Percentiles rank a stretch among this genome's conserved stretches.
Conservation (phyloP, 164 flowering plant genomes). For the Pachysandra terminalis region DNA sequence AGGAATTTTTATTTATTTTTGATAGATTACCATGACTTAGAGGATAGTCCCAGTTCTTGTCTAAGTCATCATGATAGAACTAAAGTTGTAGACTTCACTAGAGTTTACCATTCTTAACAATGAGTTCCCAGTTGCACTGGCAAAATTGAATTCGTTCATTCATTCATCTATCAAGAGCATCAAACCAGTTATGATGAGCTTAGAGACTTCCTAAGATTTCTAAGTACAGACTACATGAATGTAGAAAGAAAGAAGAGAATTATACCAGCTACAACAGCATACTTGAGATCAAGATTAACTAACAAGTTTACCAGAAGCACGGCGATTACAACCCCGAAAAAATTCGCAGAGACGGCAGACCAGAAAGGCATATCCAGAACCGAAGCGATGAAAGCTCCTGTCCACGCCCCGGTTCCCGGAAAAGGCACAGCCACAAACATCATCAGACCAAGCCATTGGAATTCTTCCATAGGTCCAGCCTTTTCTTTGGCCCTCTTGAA, state of each 20-base stretch:
- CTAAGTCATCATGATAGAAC: neutral
- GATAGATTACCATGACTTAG: no score
- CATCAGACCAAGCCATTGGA: slow-evolving; percentile 98
- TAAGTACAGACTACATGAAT: slow-evolving; percentile 83
- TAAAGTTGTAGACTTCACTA: neutral
- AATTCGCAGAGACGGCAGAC: slow-evolving; percentile 74
- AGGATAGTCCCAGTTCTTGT: neutral
- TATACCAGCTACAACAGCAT: slow-evolving; percentile 67
- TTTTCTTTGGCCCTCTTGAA: slow-evolving; percentile 71
- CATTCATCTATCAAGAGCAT: neutral
- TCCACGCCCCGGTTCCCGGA: slow-evolving; percentile 99
- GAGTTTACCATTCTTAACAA: neutral
- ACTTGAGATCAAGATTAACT: slow-evolving; percentile 93
- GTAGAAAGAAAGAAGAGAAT: slow-evolving; percentile 74
- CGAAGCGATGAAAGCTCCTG: slow-evolving; percentile 90
- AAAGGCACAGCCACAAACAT: slow-evolving; percentile 97
- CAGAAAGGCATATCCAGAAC: slow-evolving; percentile 92
- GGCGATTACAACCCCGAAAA: slow-evolving; percentile 74
- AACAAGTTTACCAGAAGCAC: slow-evolving; percentile 87
- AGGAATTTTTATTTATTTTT: neutral
- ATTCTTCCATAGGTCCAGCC: slow-evolving; percentile 90
- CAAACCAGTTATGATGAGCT: slow-evolving; percentile 33
- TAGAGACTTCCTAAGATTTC: slow-evolving; percentile 50
- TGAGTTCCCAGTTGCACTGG: neutral
- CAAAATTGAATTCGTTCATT: slow-evolving; percentile 4